Evolutionary conservation across 140 eudicot species (phyloP).

Genomic region (Stevia rebaudiana): DNA sequence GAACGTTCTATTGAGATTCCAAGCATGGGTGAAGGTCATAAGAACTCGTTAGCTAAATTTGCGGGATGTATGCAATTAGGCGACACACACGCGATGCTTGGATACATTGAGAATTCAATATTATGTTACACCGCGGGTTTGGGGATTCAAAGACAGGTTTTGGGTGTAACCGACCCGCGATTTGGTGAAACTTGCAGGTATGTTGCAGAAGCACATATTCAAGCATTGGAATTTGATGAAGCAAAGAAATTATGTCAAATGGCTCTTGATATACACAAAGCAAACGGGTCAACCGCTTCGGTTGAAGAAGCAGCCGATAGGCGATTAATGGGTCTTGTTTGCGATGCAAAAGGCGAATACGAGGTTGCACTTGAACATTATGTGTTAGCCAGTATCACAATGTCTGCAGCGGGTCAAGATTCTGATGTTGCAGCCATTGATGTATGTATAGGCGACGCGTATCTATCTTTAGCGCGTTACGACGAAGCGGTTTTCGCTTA

Average conservation of each 20-base stretch:
- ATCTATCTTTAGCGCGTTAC: constrained; percentile 63
- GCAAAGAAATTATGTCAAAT: constrained; percentile 77
- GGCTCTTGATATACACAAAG: constrained; percentile 86
- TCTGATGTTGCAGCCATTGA: constrained; percentile 77
- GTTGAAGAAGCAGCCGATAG: constrained; percentile 88
- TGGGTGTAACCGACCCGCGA: constrained; percentile 79
- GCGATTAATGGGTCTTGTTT: constrained; percentile 84
- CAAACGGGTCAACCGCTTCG: constrained; percentile 47
- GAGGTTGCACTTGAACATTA: constrained; percentile 89
- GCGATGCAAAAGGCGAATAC: constrained; percentile 78
- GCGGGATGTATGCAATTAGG: constrained; percentile 97
- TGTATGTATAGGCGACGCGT: constrained; percentile 78
- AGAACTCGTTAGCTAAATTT: constrained; percentile 78
- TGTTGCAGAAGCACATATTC: constrained; percentile 94
- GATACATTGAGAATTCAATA: constrained; percentile 75
- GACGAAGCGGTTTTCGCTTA: constrained; percentile 83
- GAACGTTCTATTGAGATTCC: constrained; percentile 88
- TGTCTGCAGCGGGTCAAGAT: constrained; percentile 70
- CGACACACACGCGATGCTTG: constrained; percentile 85
- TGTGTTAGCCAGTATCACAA: constrained; percentile 72
- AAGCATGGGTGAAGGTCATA: constrained; percentile 56
- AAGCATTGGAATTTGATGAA: constrained; percentile 79
- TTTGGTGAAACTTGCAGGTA: constrained; percentile 91
- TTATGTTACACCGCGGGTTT: constrained; percentile 59
- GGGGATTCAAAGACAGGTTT: constrained; percentile 71